Conservation (phyloP, 1,284 basidiomycete genomes). For the Vanrija humicola region DNA sequence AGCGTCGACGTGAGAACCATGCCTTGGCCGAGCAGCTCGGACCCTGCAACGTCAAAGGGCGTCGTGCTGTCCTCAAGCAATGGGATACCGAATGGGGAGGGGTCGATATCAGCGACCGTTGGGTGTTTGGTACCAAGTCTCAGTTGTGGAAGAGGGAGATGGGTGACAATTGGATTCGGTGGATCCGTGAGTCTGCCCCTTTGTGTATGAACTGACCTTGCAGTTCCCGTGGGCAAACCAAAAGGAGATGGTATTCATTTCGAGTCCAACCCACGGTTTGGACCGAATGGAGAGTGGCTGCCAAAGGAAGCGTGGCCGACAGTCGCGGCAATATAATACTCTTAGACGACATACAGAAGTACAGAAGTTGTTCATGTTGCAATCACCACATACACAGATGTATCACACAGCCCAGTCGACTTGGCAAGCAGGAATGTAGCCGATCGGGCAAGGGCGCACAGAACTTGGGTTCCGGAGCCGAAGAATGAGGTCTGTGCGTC, state of each 20-base stretch:
- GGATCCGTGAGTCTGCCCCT: constrained; percentile 42
- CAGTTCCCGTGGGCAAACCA: constrained; percentile 45
- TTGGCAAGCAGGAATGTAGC: no score
- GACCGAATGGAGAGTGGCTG: constrained; percentile 45
- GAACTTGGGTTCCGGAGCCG: no score
- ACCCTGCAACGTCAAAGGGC: constrained; percentile 9
- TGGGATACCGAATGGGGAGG: constrained; percentile 47
- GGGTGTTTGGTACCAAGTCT: constrained; percentile 31
- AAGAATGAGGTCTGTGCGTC: no score
- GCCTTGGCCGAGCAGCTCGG: background rate
- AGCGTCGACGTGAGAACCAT: background rate
- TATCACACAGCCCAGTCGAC: no score
- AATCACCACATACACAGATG: no score
- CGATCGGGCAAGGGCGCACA: no score
- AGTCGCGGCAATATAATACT: constrained; percentile 4
- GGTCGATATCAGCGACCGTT: constrained; percentile 36
- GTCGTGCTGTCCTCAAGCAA: constrained; percentile 4
- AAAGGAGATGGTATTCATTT: constrained; percentile 42
- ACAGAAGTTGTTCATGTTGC: no score
- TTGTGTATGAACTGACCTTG: background rate
- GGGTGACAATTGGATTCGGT: constrained; percentile 34
- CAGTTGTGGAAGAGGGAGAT: constrained; percentile 42
- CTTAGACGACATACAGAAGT: no score
- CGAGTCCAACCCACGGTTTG: constrained; percentile 41
- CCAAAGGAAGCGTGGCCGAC: constrained; percentile 42